Percentiles rank a stretch among this genome's conserved stretches.
phyloP scores from a whole-genome alignment of 768 basidiomycete genomes.

The Amyloporia xantha region DNA sequence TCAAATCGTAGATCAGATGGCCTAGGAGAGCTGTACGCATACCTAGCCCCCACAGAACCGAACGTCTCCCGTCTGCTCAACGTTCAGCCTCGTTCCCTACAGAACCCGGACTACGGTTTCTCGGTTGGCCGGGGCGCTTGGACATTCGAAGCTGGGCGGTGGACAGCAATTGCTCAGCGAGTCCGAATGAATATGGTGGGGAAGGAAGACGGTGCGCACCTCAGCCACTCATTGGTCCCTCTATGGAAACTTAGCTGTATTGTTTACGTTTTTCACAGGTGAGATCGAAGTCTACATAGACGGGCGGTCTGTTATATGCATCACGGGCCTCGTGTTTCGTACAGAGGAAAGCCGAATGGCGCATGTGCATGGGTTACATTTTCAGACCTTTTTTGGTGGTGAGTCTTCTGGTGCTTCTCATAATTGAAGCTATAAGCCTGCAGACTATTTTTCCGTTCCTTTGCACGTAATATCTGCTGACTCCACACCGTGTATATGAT shows the following conservation, averaged over 20 bases:
- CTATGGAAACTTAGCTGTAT: not conserved
- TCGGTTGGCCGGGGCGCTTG: slow-evolving; percentile 65
- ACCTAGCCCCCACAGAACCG: not conserved
- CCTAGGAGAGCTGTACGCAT: not conserved
- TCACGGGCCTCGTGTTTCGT: slow-evolving; percentile 43
- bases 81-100: slow-evolving; percentile 42
- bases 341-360: slow-evolving; percentile 14
- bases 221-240: not conserved
- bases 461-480: too few species aligned
- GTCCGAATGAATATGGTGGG: slow-evolving; percentile 63
- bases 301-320: slow-evolving; percentile 48
- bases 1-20: too few species aligned
- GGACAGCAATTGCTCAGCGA: slow-evolving; percentile 61
- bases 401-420: not conserved
- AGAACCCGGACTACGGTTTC: slow-evolving; percentile 55
- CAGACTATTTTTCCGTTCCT: too few species aligned
- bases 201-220: slow-evolving; percentile 42
- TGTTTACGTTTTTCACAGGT: slow-evolving; percentile 29
- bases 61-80: slow-evolving; percentile 38
- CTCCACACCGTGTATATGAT: slow-evolving; percentile 70
- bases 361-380: not conserved
- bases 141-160: slow-evolving; percentile 42
- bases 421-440: slow-evolving; percentile 14
- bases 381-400: not conserved
- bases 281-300: slow-evolving; percentile 62